phyloP scores from a whole-genome alignment of 495 filamentous ascomycete species.

The Xylaria nigripes region DNA sequence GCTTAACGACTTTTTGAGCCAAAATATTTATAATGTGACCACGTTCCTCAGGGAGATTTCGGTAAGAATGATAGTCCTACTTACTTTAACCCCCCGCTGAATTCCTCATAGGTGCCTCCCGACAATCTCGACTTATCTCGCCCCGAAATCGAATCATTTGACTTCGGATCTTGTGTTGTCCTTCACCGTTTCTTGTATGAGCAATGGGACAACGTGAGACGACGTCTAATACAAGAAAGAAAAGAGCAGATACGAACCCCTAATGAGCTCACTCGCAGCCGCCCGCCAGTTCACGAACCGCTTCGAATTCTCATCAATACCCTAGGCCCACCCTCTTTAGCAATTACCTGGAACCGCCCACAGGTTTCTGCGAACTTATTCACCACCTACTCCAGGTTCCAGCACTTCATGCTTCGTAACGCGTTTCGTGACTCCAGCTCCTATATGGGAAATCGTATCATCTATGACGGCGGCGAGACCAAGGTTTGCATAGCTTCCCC shows the following conservation, averaged over 20 bases:
- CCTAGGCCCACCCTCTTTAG: conserved; percentile 54
- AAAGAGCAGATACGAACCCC: conserved; percentile 45
- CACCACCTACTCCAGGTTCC: conserved; percentile 55
- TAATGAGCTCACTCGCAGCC: conserved; percentile 35
- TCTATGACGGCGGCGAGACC: conserved; percentile 61
- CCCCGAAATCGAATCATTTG: conserved; percentile 46
- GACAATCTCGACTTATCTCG: conserved; percentile 24
- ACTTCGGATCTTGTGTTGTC: conserved; percentile 58
- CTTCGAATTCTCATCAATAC: conserved; percentile 52
- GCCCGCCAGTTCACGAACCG: conserved; percentile 43
- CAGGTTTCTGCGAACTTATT: conserved; percentile 49
- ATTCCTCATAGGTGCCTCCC: conserved; percentile 29
- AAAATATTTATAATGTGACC: conserved; percentile 56
- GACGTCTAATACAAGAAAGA: conserved; percentile 51
- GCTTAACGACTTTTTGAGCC: conserved; percentile 54
- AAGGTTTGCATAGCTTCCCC: conserved; percentile 31
- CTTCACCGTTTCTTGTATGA: conserved; percentile 60
- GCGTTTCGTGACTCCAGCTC: conserved; percentile 54
- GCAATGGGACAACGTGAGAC: conserved; percentile 58
- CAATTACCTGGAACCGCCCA: conserved; percentile 56
- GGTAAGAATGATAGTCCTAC: conserved; percentile 23
- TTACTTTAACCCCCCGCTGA: conserved; percentile 1
- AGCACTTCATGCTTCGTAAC: conserved; percentile 62
- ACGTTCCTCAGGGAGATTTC: conserved; percentile 57
- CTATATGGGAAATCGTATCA: conserved; percentile 49